Conservation (phyloP, 768 basidiomycete genomes). For the Mycena capillaripes region DNA sequence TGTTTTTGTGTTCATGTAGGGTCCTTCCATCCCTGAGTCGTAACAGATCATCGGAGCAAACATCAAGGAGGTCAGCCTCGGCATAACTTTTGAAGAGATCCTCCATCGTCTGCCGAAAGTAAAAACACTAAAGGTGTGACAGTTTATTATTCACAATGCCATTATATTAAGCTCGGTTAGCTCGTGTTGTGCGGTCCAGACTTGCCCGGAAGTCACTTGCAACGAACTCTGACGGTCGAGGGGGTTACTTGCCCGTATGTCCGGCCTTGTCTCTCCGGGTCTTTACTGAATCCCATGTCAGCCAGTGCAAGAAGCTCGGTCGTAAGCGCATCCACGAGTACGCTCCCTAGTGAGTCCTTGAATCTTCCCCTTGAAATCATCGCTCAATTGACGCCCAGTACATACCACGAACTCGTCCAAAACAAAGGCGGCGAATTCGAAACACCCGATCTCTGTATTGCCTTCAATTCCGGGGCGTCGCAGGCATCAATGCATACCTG, state of each 20-base stretch:
- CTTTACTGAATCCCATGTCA: neutral
- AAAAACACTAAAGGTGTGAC: constrained; percentile 37
- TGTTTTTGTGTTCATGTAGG: neutral
- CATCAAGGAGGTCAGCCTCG: constrained; percentile 24
- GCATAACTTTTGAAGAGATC: constrained; percentile 39
- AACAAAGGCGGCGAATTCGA: constrained; percentile 23
- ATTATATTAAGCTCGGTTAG: constrained; percentile 14
- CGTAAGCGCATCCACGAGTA: constrained; percentile 30
- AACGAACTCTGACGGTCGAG: neutral
- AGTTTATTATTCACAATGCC: neutral
- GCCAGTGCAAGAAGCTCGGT: constrained; percentile 16
- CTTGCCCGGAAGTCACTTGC: constrained; percentile 13
- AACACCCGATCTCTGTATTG: constrained; percentile 31
- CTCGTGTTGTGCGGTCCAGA: constrained; percentile 41
- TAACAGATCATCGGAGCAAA: constrained; percentile 40
- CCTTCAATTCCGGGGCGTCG: constrained; percentile 32
- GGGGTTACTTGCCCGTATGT: constrained; percentile 23
- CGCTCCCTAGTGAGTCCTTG: constrained; percentile 11
- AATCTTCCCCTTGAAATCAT: neutral
- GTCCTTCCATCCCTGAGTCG: neutral
- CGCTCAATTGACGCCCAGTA: constrained; percentile 6
- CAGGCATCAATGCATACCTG: constrained; percentile 13
- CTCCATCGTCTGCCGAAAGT: constrained; percentile 43
- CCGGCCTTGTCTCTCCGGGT: neutral
- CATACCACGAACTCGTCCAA: constrained; percentile 30